Conservation (phyloP, 2,329 filamentous ascomycete genomes). For the Stenocarpella maydis region DNA sequence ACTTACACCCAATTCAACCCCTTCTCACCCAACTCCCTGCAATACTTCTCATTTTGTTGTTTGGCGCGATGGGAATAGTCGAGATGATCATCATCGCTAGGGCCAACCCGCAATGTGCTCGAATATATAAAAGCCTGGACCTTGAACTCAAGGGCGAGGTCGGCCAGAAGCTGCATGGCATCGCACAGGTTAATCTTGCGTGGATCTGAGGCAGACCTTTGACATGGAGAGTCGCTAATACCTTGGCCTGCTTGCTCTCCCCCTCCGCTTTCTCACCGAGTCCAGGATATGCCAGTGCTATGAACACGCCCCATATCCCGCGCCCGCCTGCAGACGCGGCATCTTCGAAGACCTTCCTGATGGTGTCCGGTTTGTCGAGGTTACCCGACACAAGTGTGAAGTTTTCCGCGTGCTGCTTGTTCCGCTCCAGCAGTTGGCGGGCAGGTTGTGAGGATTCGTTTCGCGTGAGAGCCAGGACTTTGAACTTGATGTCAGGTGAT, state of each 20-base stretch:
- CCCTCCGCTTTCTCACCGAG: not conserved
- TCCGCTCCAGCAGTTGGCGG: not conserved
- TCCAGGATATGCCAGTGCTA: not conserved
- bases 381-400: not conserved
- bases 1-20: not conserved
- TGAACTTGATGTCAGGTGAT: not conserved
- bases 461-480: not conserved
- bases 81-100: not conserved
- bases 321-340: not conserved
- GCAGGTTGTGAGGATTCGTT: not conserved
- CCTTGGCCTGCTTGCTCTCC: not conserved
- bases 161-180: not conserved
- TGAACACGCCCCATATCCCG: constrained; percentile 6
- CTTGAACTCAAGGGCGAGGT: not conserved
- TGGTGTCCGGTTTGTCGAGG: not conserved
- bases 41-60: not conserved
- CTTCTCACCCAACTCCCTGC: not conserved
- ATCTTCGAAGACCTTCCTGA: not conserved
- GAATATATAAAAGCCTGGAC: constrained; percentile 1
- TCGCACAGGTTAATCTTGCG: not conserved
- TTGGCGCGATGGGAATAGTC: not conserved
- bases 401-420: not conserved
- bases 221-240: not conserved
- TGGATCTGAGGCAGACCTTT: too few species aligned
- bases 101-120: not conserved